Base-by-base conservation (phyloP, 1,284 basidiomycete species). In the Ustilago lituana region DNA sequence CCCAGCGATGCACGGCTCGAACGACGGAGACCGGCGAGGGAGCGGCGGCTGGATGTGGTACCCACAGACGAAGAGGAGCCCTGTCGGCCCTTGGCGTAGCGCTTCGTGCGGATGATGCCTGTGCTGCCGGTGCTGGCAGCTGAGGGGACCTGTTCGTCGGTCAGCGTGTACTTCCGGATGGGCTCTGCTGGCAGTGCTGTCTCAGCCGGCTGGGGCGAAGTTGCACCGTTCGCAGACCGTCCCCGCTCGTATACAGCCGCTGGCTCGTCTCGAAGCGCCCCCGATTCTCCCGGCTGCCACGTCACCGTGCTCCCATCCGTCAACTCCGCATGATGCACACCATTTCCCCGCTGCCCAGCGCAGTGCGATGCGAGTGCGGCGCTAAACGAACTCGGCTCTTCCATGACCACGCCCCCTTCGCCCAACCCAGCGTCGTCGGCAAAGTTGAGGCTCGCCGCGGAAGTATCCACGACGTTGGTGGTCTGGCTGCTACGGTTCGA, bases 401-500 rank as follows among this genome's bases (percentile, higher is more conserved):
- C 50, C 19, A 22, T 20, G 5, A 39, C 33, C 5, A 43, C 12
- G 2, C 15, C 27, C 6, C 14, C 53, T 14, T 9, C 53, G 8
- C 11, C 35, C 35, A 40, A 24, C 14, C 19, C 58, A 24, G 24
- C n/a, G 15, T 24, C 23, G 19, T 44, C 40, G 17, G 29, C 17
- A n/a, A 26, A 33, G 32, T 39, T 33, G 24, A 37, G 17, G 11
- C n/a, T 27, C 14, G 45, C 35, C 32, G 32, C 14, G 22, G 29
- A 23, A 23, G 23, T 29, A 24, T 52, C 64, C 11, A 51, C 50
- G 19, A 51, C 45, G 14, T 37, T 60, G 3, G 54, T 64, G 4
- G 54, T 57, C 46, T 59, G 60, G n/a, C 67, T 70, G 37, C 51
- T 55, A 2, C 66, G 44, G 15, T 63, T 69, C 39, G 66, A 69